phyloP scores from a whole-genome alignment of 2,329 filamentous ascomycete species.

The Xylariaceae sp. region DNA sequence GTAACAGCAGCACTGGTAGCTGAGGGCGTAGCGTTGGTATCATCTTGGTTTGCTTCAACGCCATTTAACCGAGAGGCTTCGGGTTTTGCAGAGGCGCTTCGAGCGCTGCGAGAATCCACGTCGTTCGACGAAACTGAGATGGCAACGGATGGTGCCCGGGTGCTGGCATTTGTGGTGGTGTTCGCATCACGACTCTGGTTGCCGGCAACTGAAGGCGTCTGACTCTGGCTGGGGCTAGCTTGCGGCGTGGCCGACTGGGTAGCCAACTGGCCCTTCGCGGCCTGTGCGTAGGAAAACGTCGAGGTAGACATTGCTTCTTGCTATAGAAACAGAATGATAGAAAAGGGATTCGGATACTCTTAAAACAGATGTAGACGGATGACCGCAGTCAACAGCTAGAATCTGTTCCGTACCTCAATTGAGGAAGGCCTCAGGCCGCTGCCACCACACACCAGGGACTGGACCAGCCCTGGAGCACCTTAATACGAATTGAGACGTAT shows the following conservation, averaged over 20 bases:
- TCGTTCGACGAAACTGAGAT: constrained; percentile 36
- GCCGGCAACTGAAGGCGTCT: constrained; percentile 31
- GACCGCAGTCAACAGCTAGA: constrained; percentile 18
- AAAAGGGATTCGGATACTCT: constrained; percentile 10
- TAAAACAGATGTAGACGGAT: constrained; percentile 17
- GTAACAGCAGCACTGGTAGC: constrained; percentile 17
- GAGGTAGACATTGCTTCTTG: constrained; percentile 45
- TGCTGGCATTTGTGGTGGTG: constrained; percentile 29
- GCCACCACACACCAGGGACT: constrained; percentile 27
- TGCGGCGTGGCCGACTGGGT: constrained; percentile 30
- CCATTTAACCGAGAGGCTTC: constrained; percentile 19
- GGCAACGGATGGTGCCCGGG: constrained; percentile 34
- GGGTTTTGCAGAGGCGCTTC: constrained; percentile 27
- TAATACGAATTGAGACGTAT: constrained; percentile 18
- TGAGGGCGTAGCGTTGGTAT: constrained; percentile 12
- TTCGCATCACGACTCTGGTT: constrained; percentile 33
- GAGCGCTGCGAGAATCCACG: constrained; percentile 28
- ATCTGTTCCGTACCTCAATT: constrained; percentile 24
- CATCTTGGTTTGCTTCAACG: constrained; percentile 21
- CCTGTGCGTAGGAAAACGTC: constrained; percentile 90
- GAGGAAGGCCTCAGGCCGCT: constrained; percentile 25
- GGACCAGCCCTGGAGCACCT: constrained; percentile 26
- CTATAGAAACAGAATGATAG: constrained; percentile 11
- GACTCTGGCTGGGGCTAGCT: constrained; percentile 29
- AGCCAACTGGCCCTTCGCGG: constrained; percentile 71